A percentile compares a stretch with the other conserved stretches of the same genome.
phyloP scores from a whole-genome alignment of 495 filamentous ascomycete species.

The Trichoderma virens region DNA sequence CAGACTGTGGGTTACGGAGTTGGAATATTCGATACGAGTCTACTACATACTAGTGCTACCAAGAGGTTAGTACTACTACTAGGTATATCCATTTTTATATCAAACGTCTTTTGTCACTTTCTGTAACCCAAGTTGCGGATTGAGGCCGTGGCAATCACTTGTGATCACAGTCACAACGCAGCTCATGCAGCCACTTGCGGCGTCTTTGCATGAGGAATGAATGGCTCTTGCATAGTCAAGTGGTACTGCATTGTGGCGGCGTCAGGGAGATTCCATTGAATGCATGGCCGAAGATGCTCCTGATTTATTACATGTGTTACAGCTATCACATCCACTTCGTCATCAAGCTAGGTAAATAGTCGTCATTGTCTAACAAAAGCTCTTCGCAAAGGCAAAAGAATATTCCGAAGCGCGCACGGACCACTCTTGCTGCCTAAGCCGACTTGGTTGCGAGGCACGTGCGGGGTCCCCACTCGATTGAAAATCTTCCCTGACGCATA shows the following conservation, averaged over 20 bases:
- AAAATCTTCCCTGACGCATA: neutral
- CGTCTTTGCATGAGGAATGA: neutral
- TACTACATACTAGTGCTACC: too few relatives aligned
- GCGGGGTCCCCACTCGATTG: conserved; percentile 3
- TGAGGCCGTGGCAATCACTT: too few relatives aligned
- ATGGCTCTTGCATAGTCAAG: neutral
- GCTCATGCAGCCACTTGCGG: neutral
- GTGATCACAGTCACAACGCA: too few relatives aligned
- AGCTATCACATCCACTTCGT: too few relatives aligned
- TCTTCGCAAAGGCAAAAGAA: neutral
- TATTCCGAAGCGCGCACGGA: neutral
- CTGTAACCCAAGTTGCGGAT: too few relatives aligned
- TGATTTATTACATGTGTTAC: too few relatives aligned
- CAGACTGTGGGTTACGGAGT: conserved; percentile 5
- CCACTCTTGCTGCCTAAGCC: neutral
- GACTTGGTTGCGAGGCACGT: conserved; percentile 5
- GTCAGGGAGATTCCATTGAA: neutral
- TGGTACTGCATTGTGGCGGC: neutral
- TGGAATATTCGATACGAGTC: neutral
- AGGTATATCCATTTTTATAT: neutral
- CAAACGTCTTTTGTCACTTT: too few relatives aligned
- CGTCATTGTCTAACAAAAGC: too few relatives aligned
- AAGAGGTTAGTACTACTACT: neutral
- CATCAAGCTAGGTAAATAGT: too few relatives aligned
- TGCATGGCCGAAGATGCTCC: neutral